Base-by-base conservation (phyloP, 2,329 filamentous ascomycete genomes). In the Cladosporium sp. region DNA sequence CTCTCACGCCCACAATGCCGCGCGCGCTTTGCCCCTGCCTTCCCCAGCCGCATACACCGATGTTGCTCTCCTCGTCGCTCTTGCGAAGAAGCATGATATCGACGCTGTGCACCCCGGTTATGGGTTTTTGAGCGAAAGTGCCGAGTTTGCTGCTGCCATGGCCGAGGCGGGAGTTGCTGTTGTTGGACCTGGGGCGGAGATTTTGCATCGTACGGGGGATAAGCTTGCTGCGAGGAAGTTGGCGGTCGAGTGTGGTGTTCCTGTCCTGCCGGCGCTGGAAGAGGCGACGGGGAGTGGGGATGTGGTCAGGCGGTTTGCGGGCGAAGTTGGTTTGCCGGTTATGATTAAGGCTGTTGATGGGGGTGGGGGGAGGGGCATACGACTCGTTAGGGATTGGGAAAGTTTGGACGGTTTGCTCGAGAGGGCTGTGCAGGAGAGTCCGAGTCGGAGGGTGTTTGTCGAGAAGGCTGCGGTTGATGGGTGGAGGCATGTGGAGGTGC, bases 341-440 rank as follows among this genome's bases (percentile, higher is more conserved):
- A 81, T 83, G 76, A 67, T 84, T 38, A 84, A 84, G 58, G 80
- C 80, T n/a, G 77, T 83, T 3, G 80, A 83, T 60, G 80, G 80
- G 1, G 81, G 80, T 12, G 80, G 80, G 2, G 81, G 81, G 0
- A 66, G 79, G 13, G 81, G 80, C 0, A 83, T 84, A 39, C 72
- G 80, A 5, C 66, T 83, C 1, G 73, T 82, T 6, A 64, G 65
- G 1, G 59, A 62, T 18, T 65, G 71, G 32, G 62, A 65, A 0
- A 71, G 75, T 4, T 63, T 83, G 4, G 65, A 73, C 18, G 67
- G 69, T 20, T 64, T 71, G 6, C 69, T 78, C 2, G 72, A 70
- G 40, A 68, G 78, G 53, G 77, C 78, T 3, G 71, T 78, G 4
- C 74, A 76, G 39, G 80, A 84, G 60, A 82, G 78, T 46, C 79